phyloP scores from a whole-genome alignment of 2,329 filamentous ascomycete species.

The Apiospora koreana region DNA sequence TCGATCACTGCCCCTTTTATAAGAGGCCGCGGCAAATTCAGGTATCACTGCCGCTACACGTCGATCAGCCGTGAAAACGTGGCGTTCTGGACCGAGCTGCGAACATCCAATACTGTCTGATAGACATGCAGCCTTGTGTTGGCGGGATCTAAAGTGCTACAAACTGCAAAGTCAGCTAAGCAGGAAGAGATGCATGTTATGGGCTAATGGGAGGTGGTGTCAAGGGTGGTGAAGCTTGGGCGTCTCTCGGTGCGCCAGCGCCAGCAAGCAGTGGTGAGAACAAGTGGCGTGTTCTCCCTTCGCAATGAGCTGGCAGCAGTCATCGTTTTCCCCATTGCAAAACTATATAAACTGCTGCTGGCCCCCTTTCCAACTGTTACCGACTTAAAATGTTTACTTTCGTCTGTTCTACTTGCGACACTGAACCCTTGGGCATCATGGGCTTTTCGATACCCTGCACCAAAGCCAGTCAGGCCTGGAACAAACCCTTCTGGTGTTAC shows the following conservation, averaged over 20 bases:
- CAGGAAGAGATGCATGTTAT: neutral
- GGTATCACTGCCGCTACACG: neutral
- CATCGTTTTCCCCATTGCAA: neutral
- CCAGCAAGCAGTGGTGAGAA: neutral
- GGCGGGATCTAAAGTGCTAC: neutral
- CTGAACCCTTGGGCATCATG: neutral
- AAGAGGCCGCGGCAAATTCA: neutral
- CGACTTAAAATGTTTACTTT: neutral
- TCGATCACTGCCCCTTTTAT: neutral
- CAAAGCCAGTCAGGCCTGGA: neutral
- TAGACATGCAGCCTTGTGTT: neutral
- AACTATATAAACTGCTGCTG: neutral
- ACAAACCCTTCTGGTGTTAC: neutral
- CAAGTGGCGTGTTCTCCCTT: neutral
- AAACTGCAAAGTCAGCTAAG: neutral
- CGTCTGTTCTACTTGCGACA: neutral
- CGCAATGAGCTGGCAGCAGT: neutral
- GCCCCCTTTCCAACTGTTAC: neutral
- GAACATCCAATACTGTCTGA: neutral
- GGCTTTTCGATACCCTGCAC: neutral
- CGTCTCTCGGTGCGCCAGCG: neutral
- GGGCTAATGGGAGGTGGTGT: neutral
- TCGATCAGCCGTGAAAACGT: neutral
- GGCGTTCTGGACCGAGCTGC: neutral
- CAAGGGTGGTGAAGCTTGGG: neutral